Evolutionary conservation across 169 alveolate species (phyloP), one percentile per base, ranked within the genome.

Genomic region (Plasmodium sp.): DNA sequence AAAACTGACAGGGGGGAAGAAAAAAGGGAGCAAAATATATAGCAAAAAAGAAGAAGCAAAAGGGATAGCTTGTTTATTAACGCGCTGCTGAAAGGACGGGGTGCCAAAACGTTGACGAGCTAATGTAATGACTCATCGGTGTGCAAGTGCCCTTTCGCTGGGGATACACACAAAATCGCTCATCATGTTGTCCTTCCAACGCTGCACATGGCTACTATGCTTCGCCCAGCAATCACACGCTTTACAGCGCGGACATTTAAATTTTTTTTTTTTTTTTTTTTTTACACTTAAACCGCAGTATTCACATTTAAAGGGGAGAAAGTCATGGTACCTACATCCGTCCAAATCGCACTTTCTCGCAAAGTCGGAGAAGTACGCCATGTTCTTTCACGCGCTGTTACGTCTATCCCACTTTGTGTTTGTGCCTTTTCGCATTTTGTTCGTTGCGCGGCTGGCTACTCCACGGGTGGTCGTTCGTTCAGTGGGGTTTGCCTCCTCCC

Each of bases 221-320:
- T 51, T 12, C 62, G 62, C 16, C 1, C 62, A 14, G 22, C 62
- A 51, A 22, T 51, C 62, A 51, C 22, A 51, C 7, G 22, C 16
- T 51, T 14, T 22, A 51, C 62, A 14, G 62, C 22, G 22, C 27
- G 22, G 62, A 51, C 62, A 14, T 51, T 51, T 14, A 51, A 51
- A 51, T 16, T 74, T 36, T 74, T 43, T 74, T 12, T 27, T 33
- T 48, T 79, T 86, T 33, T 75, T 2, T 16, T 6, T 79, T 80
- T 51, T 34, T 88, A 88, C 94, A 58, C 48, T 56, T 67, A 88
- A 79, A 34, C 39, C 80, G 43, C 94, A 88, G 73, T 88, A 88
- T 88, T 88, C 90, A 88, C 94, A 88, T 73, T 88, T 79, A 36
- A 58, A 81, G 18, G 94, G 94, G 80, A 88, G 94, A 79, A 88